Evolutionary conservation across 257 asterid species (phyloP), one percentile per base, ranked within the genome.

Genomic region (Ophiorrhiza pumila): DNA sequence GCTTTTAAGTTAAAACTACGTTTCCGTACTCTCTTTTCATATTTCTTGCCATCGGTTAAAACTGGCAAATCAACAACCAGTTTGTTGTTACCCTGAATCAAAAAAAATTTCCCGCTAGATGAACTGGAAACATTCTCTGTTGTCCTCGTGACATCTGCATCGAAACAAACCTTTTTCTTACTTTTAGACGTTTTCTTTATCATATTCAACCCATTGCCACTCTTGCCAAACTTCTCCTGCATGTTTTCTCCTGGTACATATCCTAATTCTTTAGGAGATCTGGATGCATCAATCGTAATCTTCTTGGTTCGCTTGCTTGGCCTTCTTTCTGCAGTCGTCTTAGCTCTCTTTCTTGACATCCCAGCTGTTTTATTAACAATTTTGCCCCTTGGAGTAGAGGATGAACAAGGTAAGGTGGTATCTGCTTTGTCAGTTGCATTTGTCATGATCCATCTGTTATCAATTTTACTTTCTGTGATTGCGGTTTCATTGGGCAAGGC

Each of bases 301-400:
- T 35, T 83, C 81, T 71, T 87, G 73, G 76, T 72, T 68, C 79
- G 84, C 85, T 85, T 90, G 45, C 71, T 81, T 64, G 80, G 80
- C 32, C 70, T 80, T 42, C 46, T 50, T 78, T 62, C 80, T 35
- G 62, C 75, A 58, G 58, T 63, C 65, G 74, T 62, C 37, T 70
- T 67, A 65, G 15, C 65, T 64, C 83, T 80, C 80, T 68, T 85
- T 27, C 66, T 39, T 68, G 79, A 75, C 59, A 57, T 73, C 46
- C 69, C n/a, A 55, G 7, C 60, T 50, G 76, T 46, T 57, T 71
- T 65, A 14, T 34, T 65, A 32, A 56, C 71, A 57, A 71, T 72
- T 43, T 27, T 62, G 73, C 79, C 73, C 17, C 27, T 65, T 25
- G 55, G 63, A 52, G 72, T 71, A 77, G 73, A 52, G 32, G 69